Percentiles rank a stretch among this genome's conserved stretches.
Conservation (phyloP, 257 asterid genomes). For the Solanum megistacrolobum region DNA sequence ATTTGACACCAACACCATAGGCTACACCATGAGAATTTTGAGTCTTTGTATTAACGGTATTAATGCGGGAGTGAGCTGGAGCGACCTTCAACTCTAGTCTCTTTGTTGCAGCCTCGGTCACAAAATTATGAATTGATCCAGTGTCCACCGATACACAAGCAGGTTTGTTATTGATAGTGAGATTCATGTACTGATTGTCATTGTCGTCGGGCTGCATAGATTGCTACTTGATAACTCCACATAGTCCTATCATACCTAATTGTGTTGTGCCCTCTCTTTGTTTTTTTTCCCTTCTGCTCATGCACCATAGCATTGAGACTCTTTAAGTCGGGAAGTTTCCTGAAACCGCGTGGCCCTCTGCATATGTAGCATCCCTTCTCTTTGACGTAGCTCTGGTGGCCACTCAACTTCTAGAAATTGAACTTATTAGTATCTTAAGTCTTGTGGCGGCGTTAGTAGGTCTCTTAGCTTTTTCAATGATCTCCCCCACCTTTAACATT, state of each 20-base stretch:
- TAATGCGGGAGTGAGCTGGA: background rate
- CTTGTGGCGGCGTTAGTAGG: background rate
- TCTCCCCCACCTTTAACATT: background rate
- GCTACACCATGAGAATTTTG: background rate
- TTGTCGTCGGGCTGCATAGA: background rate
- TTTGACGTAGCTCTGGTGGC: background rate
- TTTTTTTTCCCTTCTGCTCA: background rate
- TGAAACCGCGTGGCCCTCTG: background rate
- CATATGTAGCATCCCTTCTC: background rate
- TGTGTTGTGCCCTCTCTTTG: background rate
- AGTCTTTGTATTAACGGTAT: background rate
- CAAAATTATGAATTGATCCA: background rate
- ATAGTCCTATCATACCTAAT: background rate
- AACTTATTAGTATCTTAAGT: background rate
- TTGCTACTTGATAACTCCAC: background rate
- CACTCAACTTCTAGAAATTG: background rate
- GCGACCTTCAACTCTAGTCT: background rate
- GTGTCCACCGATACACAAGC: background rate
- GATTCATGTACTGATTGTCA: background rate
- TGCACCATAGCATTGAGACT: background rate
- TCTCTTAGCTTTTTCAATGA: background rate
- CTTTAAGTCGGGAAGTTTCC: background rate
- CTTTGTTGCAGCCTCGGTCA: background rate
- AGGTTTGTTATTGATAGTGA: background rate
- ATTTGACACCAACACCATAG: background rate